Percentiles rank a stretch among this genome's conserved stretches.
Conservation (phyloP, 495 filamentous ascomycete genomes). For the Neurospora sp. region DNA sequence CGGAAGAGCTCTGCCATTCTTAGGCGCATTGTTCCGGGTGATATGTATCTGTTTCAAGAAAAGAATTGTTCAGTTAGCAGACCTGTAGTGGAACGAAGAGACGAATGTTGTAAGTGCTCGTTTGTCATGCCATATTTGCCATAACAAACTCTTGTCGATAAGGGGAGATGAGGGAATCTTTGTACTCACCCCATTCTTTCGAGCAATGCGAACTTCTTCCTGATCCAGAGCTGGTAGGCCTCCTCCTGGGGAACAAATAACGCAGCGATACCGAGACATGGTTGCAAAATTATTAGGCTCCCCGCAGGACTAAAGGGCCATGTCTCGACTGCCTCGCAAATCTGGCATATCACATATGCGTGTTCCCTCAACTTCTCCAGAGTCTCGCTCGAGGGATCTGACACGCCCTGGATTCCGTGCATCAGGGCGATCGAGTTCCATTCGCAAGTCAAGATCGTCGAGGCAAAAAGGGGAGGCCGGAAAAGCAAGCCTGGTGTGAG, state of each 20-base stretch:
- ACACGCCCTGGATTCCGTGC: conserved; percentile 63
- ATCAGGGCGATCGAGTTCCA: conserved; percentile 70
- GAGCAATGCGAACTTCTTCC: conserved; percentile 65
- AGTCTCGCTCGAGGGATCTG: conserved; percentile 39
- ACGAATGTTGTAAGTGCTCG: neutral
- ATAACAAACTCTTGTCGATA: neutral
- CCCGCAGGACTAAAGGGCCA: conserved; percentile 65
- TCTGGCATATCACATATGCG: conserved; percentile 60
- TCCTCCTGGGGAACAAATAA: conserved; percentile 68
- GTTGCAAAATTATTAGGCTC: conserved; percentile 60
- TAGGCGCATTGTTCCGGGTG: conserved; percentile 60
- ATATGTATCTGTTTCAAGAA: conserved; percentile 58
- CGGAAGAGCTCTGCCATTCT: conserved; percentile 65
- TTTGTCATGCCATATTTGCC: neutral
- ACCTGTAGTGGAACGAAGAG: neutral
- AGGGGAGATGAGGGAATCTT: neutral
- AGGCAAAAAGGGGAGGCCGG: conserved; percentile 54
- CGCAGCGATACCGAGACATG: conserved; percentile 62
- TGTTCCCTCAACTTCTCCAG: conserved; percentile 45
- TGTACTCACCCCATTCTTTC: conserved; percentile 72
- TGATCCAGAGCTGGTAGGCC: conserved; percentile 71
- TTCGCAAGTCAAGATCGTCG: conserved; percentile 66
- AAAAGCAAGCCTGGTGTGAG: conserved; percentile 59
- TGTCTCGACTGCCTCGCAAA: conserved; percentile 66
- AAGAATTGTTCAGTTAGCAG: neutral